Conservation (phyloP, 495 filamentous ascomycete genomes). For the Cercophora sp. region DNA sequence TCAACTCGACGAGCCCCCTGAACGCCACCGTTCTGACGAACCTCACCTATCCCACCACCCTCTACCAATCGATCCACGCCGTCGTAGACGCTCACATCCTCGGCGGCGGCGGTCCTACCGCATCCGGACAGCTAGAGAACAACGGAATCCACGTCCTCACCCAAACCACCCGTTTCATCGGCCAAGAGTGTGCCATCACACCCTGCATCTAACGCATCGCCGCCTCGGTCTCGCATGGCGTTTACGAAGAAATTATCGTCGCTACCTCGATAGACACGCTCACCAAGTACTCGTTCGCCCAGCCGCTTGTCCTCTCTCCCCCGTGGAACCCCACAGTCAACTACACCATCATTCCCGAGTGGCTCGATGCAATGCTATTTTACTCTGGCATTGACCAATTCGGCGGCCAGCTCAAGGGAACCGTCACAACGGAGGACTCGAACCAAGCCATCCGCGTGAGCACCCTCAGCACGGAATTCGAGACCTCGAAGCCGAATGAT, state of each 20-base stretch:
- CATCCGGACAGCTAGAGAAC: background rate
- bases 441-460: background rate
- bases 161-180: background rate
- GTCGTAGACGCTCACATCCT: background rate
- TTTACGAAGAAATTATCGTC: background rate
- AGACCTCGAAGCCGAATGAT: background rate
- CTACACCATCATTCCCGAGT: background rate
- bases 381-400: background rate
- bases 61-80: background rate
- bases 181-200: constrained; percentile 1
- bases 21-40: background rate
- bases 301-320: background rate
- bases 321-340: background rate
- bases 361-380: background rate
- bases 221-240: background rate
- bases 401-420: background rate
- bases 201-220: background rate
- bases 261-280: background rate
- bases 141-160: background rate
- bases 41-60: background rate
- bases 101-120: background rate
- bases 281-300: background rate
- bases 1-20: background rate
- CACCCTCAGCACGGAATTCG: background rate
- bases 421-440: background rate